These are phyloP conservation scores for Fimicolochytrium jonesii DNA, from an alignment of 192 early-diverging fungal genomes.

Conservation along the genomic window DNA sequence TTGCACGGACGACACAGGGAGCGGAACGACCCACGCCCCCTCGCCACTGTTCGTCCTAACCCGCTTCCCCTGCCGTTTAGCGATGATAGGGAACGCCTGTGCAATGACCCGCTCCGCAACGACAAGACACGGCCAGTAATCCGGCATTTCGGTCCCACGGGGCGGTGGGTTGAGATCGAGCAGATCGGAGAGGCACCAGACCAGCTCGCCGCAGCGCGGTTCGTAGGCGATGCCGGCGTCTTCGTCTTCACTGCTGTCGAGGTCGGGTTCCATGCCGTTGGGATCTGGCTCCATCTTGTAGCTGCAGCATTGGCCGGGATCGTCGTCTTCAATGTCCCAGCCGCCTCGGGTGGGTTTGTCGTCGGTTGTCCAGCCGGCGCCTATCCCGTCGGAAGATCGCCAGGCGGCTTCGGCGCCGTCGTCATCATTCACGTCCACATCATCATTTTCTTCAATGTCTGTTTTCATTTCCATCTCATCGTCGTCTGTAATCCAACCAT, in stretches of 20 bases:
- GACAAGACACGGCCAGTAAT: background rate
- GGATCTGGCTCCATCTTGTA: no score
- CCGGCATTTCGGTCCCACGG: background rate
- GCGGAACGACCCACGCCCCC: no score
- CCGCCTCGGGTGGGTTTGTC: no score
- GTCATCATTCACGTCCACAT: background rate
- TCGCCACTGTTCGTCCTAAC: no score
- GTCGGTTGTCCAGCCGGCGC: no score
- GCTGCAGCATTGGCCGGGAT: no score
- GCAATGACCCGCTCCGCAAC: background rate
- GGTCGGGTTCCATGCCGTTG: no score
- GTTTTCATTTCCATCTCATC: background rate
- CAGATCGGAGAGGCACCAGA: background rate
- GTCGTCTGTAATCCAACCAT: background rate
- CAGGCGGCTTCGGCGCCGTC: no score
- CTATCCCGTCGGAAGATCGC: no score
- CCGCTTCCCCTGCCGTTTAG: background rate
- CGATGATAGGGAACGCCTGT: background rate
- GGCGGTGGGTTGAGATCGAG: background rate
- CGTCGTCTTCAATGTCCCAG: no score
- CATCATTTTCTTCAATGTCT: background rate
- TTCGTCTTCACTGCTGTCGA: no score
- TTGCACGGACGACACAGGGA: no score
- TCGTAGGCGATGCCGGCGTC: background rate
- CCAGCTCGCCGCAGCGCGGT: background rate